phyloP scores from a whole-genome alignment of 2,329 filamentous ascomycete species.

The Nothophoma quercina region DNA sequence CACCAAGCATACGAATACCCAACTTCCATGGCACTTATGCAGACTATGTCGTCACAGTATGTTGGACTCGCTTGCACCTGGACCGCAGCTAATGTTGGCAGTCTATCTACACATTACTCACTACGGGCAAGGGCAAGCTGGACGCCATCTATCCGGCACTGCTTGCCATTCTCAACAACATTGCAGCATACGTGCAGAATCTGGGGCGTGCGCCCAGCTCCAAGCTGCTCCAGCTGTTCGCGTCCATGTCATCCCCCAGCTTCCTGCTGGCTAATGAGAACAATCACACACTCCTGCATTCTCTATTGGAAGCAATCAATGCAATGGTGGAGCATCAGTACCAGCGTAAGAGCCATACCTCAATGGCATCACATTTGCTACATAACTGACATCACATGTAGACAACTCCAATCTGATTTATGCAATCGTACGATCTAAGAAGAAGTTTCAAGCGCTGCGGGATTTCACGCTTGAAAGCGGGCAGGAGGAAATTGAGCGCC shows the following conservation, averaged over 20 bases:
- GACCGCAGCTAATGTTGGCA: constrained; percentile 50
- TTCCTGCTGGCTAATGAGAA: constrained; percentile 92
- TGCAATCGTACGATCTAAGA: constrained; percentile 78
- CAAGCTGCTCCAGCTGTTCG: constrained; percentile 86
- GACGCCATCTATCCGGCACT: constrained; percentile 92
- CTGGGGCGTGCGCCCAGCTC: constrained; percentile 77
- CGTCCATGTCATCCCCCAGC: constrained; percentile 90
- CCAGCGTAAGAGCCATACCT: constrained; percentile 63
- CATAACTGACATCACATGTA: constrained; percentile 38
- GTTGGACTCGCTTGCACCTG: constrained; percentile 30
- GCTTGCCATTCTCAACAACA: constrained; percentile 90
- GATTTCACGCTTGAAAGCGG: constrained; percentile 92
- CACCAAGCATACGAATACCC: constrained; percentile 78
- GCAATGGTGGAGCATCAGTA: constrained; percentile 90
- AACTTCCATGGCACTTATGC: constrained; percentile 91
- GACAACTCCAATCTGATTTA: constrained; percentile 85
- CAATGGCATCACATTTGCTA: too few species aligned
- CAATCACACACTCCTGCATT: constrained; percentile 82
- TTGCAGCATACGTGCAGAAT: constrained; percentile 82
- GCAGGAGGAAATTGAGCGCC: constrained; percentile 86
- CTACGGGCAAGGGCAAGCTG: constrained; percentile 86
- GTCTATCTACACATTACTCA: constrained; percentile 92
- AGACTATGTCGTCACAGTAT: constrained; percentile 89
- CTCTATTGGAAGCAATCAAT: constrained; percentile 87
- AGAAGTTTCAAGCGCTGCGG: constrained; percentile 82